Conservation (phyloP, 495 filamentous ascomycete species). For the Hypoxylon rickii region DNA sequence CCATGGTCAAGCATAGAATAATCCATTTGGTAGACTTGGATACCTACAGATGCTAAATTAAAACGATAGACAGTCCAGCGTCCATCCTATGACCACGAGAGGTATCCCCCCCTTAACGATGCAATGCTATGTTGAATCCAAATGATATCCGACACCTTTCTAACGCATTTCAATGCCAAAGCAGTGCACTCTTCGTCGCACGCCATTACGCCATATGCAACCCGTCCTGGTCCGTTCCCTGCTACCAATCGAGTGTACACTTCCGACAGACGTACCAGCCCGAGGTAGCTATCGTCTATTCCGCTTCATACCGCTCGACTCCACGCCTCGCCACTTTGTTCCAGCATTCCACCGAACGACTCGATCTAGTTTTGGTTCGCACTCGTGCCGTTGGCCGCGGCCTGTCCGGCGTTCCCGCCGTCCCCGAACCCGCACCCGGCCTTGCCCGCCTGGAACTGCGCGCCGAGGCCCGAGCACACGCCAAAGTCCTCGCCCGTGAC, state of each 20-base stretch:
- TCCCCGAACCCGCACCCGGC: constrained; percentile 51
- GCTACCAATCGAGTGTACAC: neutral
- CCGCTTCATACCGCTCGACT: neutral
- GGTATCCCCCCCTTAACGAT: constrained; percentile 2
- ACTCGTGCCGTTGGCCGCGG: neutral
- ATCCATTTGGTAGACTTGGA: neutral
- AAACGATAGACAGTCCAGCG: neutral
- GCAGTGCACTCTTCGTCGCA: no score
- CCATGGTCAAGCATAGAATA: no score
- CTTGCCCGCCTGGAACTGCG: constrained; percentile 50
- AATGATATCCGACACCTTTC: neutral
- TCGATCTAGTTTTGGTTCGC: no score
- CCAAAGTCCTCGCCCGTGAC: constrained; percentile 33
- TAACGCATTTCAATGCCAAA: no score
- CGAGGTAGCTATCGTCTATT: neutral
- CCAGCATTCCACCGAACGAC: neutral
- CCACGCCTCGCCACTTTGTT: neutral
- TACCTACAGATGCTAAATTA: neutral
- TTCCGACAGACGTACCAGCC: neutral
- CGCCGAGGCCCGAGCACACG: constrained; percentile 46
- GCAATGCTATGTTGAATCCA: constrained; percentile 22
- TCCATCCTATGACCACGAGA: neutral
- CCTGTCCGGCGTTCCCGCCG: neutral
- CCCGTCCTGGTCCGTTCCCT: neutral
- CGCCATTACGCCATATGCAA: neutral